These are phyloP conservation scores for Zoysia matrella DNA, from an alignment of 202 grass and related monocot genomes.

Conservation along the genomic window DNA sequence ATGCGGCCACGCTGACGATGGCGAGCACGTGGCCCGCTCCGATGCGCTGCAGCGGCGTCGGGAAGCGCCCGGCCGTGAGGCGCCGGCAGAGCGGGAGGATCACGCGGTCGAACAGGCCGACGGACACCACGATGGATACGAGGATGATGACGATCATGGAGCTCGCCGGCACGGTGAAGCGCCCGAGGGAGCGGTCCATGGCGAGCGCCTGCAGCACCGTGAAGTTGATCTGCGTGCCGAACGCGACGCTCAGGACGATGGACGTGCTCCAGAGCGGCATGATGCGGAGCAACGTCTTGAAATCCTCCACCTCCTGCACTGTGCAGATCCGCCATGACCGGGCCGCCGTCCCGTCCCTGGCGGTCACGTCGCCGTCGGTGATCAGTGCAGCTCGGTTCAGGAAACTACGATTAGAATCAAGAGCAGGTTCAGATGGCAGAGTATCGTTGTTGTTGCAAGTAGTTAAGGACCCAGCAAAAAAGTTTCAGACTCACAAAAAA, in stretches of 20 bases:
- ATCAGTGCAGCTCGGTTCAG: conserved; percentile 79
- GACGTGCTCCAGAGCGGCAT: conserved; percentile 60
- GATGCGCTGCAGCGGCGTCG: conserved; percentile 61
- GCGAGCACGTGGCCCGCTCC: conserved; percentile 27
- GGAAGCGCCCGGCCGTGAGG: conserved; percentile 32
- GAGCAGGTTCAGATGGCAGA: not conserved
- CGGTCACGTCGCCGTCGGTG: conserved; percentile 44
- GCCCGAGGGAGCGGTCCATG: conserved; percentile 70
- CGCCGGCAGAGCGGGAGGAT: conserved; percentile 54
- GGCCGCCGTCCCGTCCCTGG: not conserved
- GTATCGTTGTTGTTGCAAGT: no score
- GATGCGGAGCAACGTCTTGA: conserved; percentile 69
- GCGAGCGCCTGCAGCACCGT: conserved; percentile 70
- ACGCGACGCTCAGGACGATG: conserved; percentile 56
- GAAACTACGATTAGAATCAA: conserved; percentile 38
- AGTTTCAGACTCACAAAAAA: no score
- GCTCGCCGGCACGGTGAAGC: conserved; percentile 62
- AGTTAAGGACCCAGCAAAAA: no score
- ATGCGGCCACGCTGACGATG: conserved; percentile 50
- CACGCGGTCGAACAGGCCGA: conserved; percentile 60
- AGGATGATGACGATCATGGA: conserved; percentile 50
- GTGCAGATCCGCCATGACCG: conserved; percentile 68
- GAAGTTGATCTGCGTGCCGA: conserved; percentile 70
- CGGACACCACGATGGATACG: conserved; percentile 31
- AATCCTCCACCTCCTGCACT: conserved; percentile 76